Evolutionary conservation across 2,329 filamentous ascomycete genomes (phyloP), one percentile per base, ranked within the genome.

Genomic region (Neofusicoccum laricinum): DNA sequence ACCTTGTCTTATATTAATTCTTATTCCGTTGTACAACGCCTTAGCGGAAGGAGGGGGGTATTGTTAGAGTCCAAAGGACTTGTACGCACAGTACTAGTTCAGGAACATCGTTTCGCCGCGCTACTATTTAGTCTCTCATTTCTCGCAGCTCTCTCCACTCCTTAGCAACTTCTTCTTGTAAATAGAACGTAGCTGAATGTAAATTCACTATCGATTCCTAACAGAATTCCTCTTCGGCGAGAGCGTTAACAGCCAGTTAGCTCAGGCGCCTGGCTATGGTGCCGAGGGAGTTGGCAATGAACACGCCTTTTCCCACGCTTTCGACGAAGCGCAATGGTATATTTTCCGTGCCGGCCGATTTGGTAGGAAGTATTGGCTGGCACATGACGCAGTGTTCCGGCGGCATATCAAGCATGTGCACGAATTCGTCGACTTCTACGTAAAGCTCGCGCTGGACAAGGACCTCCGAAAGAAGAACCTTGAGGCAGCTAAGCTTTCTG

Each of bases 221-320:
- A n/a, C n/a, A n/a, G n/a, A n/a, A n/a, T 82, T 83, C 65, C 72
- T 82, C 6, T 81, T 82, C 69, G 79, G 81, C 66, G 76, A 81
- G 65, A 79, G 70, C 8, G 72, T 77, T 2, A 69, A 73, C 71
- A 66, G 76, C 70, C 68, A 76, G 72, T 67, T 78, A 64, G 45
- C 72, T 71, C 67, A 75, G 69, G 67, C 74, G 69, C 71, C 65
- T 30, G 38, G 64, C 15, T 34, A 25, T n/a, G 61, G 10, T 11
- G 10, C 34, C 32, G 53, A 19, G 2, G 36, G 36, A n/a, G n/a
- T n/a, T 4, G 71, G 69, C 34, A 69, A 75, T 34, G 71, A 74
- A 11, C 68, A 38, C 12, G 69, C 73, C 7, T 82, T 82, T 67
- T 73, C 76, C 15, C 70, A 73, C 45, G 75, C 80, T 17, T 82